These are phyloP conservation scores for Ophiostoma angusticollis DNA, from an alignment of 2,329 filamentous ascomycete species.

Conservation along the genomic window DNA sequence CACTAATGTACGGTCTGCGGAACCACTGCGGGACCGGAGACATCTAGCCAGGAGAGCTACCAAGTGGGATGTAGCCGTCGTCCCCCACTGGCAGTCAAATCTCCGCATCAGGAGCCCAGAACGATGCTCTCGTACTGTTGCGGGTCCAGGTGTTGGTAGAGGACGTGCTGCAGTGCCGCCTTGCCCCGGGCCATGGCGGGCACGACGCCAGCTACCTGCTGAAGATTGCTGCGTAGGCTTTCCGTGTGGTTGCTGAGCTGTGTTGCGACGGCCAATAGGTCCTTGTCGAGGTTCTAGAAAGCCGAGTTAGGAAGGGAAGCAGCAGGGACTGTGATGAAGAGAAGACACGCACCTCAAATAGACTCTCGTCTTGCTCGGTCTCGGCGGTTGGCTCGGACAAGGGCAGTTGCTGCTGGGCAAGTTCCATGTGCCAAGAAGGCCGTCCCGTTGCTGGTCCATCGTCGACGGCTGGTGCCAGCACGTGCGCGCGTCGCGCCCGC, in stretches of 20 bases:
- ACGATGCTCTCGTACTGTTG: constrained; percentile 36
- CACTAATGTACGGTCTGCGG: too few relatives aligned
- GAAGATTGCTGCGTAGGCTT: constrained; percentile 40
- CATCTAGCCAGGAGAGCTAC: background rate
- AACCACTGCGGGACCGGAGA: constrained; percentile 6
- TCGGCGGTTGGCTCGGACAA: background rate
- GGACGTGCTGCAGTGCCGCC: constrained; percentile 35
- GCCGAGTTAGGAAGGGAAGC: background rate
- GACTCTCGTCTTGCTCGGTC: constrained; percentile 5
- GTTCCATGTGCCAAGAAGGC: constrained; percentile 1
- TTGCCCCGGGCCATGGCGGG: constrained; percentile 35
- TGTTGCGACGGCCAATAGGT: constrained; percentile 30
- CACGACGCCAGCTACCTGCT: constrained; percentile 39
- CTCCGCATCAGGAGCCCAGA: constrained; percentile 23
- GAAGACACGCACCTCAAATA: constrained; percentile 21
- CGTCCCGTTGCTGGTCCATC: background rate
- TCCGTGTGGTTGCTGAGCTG: constrained; percentile 44
- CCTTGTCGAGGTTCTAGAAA: constrained; percentile 23
- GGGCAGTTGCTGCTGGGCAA: constrained; percentile 2
- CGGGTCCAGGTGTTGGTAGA: constrained; percentile 32
- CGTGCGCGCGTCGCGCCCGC: constrained; percentile 35
- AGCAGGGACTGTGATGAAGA: background rate
- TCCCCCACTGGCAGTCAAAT: too few relatives aligned
- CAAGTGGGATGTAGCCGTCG: too few relatives aligned
- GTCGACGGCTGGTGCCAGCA: constrained; percentile 30